Evolutionary conservation across 768 basidiomycete genomes (phyloP).

Genomic region (Hygrocybe punicea): DNA sequence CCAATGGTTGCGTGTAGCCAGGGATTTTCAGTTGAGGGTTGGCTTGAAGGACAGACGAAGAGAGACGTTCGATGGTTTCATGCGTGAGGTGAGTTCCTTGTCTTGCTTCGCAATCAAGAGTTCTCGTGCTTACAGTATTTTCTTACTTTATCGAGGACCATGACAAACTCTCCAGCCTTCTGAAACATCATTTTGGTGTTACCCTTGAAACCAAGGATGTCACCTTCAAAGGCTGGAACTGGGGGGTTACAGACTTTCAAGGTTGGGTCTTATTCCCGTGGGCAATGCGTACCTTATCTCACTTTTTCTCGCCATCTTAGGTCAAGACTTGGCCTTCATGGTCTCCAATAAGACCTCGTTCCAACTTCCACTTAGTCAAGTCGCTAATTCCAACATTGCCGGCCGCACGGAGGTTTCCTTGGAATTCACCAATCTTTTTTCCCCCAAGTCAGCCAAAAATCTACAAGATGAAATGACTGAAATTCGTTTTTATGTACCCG

Average conservation of each 20-base stretch:
- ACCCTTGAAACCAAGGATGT: conserved; percentile 83
- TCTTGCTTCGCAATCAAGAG: neutral
- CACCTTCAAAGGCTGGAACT: conserved; percentile 96
- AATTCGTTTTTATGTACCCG: conserved; percentile 94
- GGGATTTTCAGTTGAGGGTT: conserved; percentile 85
- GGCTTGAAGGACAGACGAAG: conserved; percentile 72
- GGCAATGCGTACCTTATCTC: neutral
- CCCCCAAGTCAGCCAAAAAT: conserved; percentile 37
- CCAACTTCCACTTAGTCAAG: conserved; percentile 79
- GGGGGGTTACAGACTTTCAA: conserved; percentile 94
- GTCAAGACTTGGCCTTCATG: conserved; percentile 86
- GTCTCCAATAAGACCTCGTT: conserved; percentile 87
- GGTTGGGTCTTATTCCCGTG: conserved; percentile 46
- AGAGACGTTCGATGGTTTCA: conserved; percentile 92
- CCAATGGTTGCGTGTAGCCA: conserved; percentile 88
- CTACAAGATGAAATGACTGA: conserved; percentile 87
- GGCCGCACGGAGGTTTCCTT: conserved; percentile 97
- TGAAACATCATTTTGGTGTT: conserved; percentile 86
- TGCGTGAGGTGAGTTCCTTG: conserved; percentile 63
- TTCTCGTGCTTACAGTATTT: neutral
- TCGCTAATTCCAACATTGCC: conserved; percentile 97
- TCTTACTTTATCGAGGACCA: conserved; percentile 61
- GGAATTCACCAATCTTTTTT: conserved; percentile 69
- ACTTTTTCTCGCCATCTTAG: conserved; percentile 38
- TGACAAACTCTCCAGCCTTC: conserved; percentile 71